Evolutionary conservation across 768 basidiomycete species (phyloP).

Genomic region (Tulasnella sp.): DNA sequence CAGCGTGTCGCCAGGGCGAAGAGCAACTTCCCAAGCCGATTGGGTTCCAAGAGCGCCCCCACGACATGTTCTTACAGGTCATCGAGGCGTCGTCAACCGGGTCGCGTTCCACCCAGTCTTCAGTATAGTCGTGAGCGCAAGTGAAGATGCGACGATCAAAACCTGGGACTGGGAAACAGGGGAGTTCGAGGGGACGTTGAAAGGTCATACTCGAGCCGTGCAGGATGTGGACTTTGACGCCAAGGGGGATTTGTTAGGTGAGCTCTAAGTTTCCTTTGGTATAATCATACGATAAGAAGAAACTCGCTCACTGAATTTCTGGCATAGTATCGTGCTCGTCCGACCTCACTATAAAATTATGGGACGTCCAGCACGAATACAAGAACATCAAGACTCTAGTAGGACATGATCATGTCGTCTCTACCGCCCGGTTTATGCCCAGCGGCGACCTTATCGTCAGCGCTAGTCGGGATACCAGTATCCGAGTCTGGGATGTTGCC

Average conservation of each 20-base stretch:
- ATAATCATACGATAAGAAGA: neutral
- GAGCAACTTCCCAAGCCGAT: conserved; percentile 38
- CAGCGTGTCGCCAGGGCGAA: conserved; percentile 37
- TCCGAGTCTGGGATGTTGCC: conserved; percentile 75
- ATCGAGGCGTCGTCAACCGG: conserved; percentile 61
- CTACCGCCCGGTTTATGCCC: conserved; percentile 72
- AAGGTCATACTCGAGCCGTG: conserved; percentile 83
- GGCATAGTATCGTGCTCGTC: conserved; percentile 57
- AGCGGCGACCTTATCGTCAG: conserved; percentile 74
- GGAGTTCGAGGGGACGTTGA: conserved; percentile 81
- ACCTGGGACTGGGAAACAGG: conserved; percentile 97
- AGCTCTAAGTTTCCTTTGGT: neutral
- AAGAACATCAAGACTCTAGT: conserved; percentile 77
- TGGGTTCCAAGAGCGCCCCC: conserved; percentile 86
- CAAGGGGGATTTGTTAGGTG: conserved; percentile 67
- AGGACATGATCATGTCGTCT: conserved; percentile 87
- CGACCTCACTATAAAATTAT: conserved; percentile 84
- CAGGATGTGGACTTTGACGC: conserved; percentile 81
- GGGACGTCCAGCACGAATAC: conserved; percentile 84
- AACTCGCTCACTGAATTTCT: neutral
- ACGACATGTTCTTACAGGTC: conserved; percentile 61
- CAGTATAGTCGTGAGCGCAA: conserved; percentile 69
- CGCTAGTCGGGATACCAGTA: conserved; percentile 77
- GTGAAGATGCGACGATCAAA: conserved; percentile 82
- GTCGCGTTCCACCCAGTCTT: conserved; percentile 82